Base-by-base conservation (phyloP, 176 grass and related monocot species). In the Microstegium vimineum region DNA sequence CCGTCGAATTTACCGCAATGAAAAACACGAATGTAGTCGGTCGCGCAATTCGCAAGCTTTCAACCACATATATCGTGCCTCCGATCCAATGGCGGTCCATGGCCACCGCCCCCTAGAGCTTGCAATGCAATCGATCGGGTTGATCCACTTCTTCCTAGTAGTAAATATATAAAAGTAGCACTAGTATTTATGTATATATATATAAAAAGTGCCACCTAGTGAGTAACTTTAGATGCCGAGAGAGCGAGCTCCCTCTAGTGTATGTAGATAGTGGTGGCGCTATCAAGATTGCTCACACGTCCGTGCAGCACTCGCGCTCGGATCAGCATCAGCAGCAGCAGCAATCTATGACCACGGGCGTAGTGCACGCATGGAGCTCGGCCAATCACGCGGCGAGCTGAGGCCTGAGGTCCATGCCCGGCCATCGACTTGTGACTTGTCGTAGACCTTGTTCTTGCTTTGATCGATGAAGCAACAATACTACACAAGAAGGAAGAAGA, bases 281-380 rank as follows among this genome's bases (percentile, higher is more conserved):
- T 85, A 86, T 82, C 1, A 59, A 33, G 72, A 73, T 43, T 51
- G 31, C 69, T 89, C 83, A 28, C 25, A 61, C 57, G 1, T 27
- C 54, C 54, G 54, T 61, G 57, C 57, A 62, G 25, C 59, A 62
- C 23, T 62, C 59, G 12, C 43, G 59, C 25, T 62, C 25, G 59
- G 25, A 61, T 61, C 49, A 22, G 10, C 38, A 5, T n/a, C 52
- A 26, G 9, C 37, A 5, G 51, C 73, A 71, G 78, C 87, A 86
- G 83, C 78, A 90, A 90, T 90, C 28, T 86, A 47, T 78, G 88
- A 90, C 88, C 83, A 60, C 59, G 59, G 6, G 11, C n/a, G n/a
- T n/a, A 62, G 59, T 62, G 59, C 59, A 62, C 59, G 59, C 59
- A 62, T 41, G 51, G 59, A 62, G 59, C 59, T 73, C 27, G 70